Conservation (phyloP, 2,329 filamentous ascomycete genomes). For the Simplicillium aogashimaense region DNA sequence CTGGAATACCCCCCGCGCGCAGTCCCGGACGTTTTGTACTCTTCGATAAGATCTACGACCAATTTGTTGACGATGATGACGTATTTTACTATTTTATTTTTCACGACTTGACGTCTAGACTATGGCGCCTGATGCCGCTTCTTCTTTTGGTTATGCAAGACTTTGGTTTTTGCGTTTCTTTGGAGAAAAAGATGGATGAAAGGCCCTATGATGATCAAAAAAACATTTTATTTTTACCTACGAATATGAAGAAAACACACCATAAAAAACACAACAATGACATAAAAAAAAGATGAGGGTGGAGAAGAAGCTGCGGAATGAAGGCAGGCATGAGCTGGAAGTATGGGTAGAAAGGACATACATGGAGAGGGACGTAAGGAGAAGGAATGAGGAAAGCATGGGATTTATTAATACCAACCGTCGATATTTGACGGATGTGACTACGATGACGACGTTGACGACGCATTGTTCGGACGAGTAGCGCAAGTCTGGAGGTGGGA, state of each 20-base stretch:
- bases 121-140: conserved; percentile 8
- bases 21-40: conserved; percentile 16
- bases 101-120: conserved; percentile 38
- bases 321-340: conserved; percentile 3
- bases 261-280: no score
- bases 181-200: no score
- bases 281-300: background rate
- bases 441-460: no score
- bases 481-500: no score
- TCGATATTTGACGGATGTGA: no score
- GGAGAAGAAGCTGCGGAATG: no score
- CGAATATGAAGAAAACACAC: no score
- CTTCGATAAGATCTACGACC: conserved; percentile 22
- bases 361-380: no score
- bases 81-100: conserved; percentile 16
- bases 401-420: background rate
- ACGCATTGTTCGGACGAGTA: no score
- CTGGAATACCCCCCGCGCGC: conserved; percentile 15
- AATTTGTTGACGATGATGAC: conserved; percentile 34
- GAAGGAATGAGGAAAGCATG: background rate
- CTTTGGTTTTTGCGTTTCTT: no score
- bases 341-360: background rate
- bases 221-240: no score
- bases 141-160: background rate
- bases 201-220: no score